A percentile compares a stretch with the other conserved stretches of the same genome.
phyloP scores from a whole-genome alignment of 805 yeast species.

The Starmerella stigmatis region DNA sequence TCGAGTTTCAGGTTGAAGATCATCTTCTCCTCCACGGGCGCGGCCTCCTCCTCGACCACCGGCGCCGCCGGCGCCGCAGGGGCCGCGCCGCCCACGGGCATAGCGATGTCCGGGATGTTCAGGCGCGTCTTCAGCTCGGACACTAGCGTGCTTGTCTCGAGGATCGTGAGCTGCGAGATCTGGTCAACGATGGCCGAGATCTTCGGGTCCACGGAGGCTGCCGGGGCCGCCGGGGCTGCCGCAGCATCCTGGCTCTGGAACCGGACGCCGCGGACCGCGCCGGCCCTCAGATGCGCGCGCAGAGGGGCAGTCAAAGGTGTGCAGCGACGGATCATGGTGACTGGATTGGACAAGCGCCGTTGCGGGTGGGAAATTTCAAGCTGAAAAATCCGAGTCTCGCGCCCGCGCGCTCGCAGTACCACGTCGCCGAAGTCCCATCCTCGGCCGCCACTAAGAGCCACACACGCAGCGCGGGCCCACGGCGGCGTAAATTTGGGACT shows the following conservation, averaged over 20 bases:
- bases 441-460: not conserved
- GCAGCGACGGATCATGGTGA: slow-evolving; percentile 7
- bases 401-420: too few species aligned
- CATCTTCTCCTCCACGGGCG: slow-evolving; percentile 85
- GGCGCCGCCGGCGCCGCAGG: slow-evolving; percentile 54
- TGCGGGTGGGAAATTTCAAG: slow-evolving; percentile 2
- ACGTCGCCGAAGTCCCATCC: too few species aligned
- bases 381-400: slow-evolving; percentile 9
- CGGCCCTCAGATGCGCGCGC: slow-evolving; percentile 1
- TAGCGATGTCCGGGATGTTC: slow-evolving; percentile 86
- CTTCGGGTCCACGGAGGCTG: slow-evolving; percentile 66
- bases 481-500: not conserved
- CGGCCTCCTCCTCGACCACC: slow-evolving; percentile 58
- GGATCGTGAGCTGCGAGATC: slow-evolving; percentile 77
- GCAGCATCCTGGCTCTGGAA: slow-evolving; percentile 32
- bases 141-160: slow-evolving; percentile 85
- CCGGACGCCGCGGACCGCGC: slow-evolving; percentile 24
- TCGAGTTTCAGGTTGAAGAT: slow-evolving; percentile 87
- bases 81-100: slow-evolving; percentile 61
- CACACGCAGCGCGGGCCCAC: too few species aligned
- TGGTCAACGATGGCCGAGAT: slow-evolving; percentile 79
- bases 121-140: slow-evolving; percentile 58
- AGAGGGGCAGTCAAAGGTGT: slow-evolving; percentile 6
- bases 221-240: slow-evolving; percentile 25
- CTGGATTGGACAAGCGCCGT: not conserved